phyloP scores from a whole-genome alignment of 2,329 filamentous ascomycete species.

The Hymenoscyphus infarciens region DNA sequence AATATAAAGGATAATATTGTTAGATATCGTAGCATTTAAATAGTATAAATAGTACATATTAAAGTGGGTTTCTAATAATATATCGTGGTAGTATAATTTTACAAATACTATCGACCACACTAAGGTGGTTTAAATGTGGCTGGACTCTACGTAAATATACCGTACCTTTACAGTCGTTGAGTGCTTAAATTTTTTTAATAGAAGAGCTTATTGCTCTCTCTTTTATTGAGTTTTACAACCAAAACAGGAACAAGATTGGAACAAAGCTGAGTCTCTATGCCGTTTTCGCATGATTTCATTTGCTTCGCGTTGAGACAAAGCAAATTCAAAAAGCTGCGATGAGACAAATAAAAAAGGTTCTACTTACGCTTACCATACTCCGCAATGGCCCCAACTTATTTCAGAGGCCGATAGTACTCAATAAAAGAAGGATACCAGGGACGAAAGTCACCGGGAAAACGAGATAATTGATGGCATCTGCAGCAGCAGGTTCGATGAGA shows the following conservation, averaged over 20 bases:
- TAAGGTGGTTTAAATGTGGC: constrained; percentile 8
- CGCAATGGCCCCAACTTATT: not conserved
- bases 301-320: no score
- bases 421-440: not conserved
- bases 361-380: not conserved
- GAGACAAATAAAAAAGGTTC: no score
- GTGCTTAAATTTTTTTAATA: not conserved
- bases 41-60: no score
- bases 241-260: not conserved
- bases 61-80: no score
- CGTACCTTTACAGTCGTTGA: not conserved
- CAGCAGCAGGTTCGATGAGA: not conserved
- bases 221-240: not conserved
- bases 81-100: no score
- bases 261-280: not conserved
- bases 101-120: no score
- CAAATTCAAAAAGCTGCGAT: no score
- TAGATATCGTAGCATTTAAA: no score
- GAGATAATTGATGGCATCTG: not conserved
- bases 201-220: no score
- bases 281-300: no score
- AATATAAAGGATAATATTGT: no score
- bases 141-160: constrained; percentile 10
- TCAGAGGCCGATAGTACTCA: not conserved
- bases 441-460: not conserved